Evolutionary conservation across 768 basidiomycete species (phyloP).

Genomic region (Termitomyces sp.): DNA sequence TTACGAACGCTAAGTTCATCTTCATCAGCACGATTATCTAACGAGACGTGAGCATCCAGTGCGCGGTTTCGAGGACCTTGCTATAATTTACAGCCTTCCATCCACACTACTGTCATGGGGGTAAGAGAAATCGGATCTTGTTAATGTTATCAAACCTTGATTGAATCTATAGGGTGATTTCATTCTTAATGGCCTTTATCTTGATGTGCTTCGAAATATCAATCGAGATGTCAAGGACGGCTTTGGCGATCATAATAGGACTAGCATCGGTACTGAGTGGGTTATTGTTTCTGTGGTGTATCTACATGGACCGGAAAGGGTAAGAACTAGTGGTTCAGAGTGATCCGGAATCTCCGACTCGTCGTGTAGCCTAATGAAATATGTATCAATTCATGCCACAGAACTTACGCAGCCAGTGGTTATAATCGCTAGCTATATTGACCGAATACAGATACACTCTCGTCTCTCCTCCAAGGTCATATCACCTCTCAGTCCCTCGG

Average conservation of each 20-base stretch:
- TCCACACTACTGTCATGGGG: conserved; percentile 3
- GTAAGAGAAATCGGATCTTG: neutral
- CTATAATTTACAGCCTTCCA: neutral
- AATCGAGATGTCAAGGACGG: neutral
- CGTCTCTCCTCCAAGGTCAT: too few species aligned
- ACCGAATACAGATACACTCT: too few species aligned
- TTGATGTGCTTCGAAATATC: neutral
- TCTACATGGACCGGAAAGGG: neutral
- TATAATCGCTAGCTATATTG: too few species aligned
- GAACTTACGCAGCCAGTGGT: too few species aligned
- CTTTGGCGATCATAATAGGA: neutral
- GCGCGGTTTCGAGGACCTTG: conserved; percentile 1
- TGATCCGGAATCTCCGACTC: too few species aligned
- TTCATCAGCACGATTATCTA: neutral
- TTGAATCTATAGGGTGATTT: neutral
- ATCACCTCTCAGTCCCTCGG: too few species aligned
- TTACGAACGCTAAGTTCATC: neutral
- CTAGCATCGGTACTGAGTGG: neutral
- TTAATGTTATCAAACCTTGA: neutral
- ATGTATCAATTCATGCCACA: too few species aligned
- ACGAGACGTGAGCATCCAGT: neutral
- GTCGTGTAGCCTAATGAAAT: too few species aligned
- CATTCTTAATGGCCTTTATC: neutral
- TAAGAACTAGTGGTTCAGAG: too few species aligned
- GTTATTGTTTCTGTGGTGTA: neutral